Evolutionary conservation across 2,329 filamentous ascomycete genomes (phyloP).

Genomic region (Botryotinia narcissicola): DNA sequence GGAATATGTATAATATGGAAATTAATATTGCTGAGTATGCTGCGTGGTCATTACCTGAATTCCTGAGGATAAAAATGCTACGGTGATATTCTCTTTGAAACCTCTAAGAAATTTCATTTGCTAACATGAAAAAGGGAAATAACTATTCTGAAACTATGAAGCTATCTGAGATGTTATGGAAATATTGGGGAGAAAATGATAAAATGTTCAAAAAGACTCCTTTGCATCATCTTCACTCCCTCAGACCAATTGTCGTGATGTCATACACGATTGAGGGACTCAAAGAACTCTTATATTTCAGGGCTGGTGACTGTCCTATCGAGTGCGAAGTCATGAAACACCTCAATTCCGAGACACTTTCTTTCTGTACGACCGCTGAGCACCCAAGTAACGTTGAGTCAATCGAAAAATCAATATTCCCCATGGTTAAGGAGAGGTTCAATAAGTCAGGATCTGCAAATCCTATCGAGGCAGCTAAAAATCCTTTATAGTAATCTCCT

Average conservation of each 20-base stretch:
- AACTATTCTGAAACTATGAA: not conserved
- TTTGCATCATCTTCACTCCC: not conserved
- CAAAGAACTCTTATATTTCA: not conserved
- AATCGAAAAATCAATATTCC: not conserved
- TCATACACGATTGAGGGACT: not conserved
- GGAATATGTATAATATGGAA: not conserved
- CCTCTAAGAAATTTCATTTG: not conserved
- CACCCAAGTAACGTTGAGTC: not conserved
- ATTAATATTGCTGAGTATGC: not conserved
- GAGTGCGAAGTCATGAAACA: not conserved
- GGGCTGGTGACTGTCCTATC: not conserved
- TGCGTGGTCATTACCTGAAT: not conserved
- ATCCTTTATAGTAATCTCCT: not conserved
- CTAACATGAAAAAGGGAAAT: not conserved
- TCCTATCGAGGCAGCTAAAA: not conserved
- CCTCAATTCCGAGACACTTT: not conserved
- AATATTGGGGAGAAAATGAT: not conserved
- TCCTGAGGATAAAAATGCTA: not conserved
- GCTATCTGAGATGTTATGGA: not conserved
- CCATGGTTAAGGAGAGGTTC: not conserved
- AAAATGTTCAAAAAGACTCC: not conserved
- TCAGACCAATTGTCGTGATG: not conserved
- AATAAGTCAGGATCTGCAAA: not conserved
- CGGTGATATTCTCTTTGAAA: not conserved
- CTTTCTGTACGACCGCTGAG: not conserved